Evolutionary conservation across 129 eudicot species (phyloP), one percentile per base, ranked within the genome.

Genomic region (Arctium minus): DNA sequence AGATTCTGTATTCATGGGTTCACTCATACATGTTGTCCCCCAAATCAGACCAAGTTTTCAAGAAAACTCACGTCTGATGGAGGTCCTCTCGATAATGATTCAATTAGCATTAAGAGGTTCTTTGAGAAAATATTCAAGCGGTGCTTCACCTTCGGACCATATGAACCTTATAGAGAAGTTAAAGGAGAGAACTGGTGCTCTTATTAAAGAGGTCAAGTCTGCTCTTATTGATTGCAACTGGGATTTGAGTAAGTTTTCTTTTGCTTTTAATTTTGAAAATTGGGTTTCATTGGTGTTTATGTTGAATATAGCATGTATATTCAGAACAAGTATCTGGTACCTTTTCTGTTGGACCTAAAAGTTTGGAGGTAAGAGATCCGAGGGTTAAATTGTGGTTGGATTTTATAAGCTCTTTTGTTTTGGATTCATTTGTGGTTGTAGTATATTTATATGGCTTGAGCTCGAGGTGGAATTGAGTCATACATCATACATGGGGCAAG

Each of bases 191-290:
- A 90, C 94, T 2, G 83, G 92, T 85, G 94, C 97, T 85, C 97
- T 94, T n/a, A 90, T 92, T 4, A 96, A 93, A 84, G 99, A 96
- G 33, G 94, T 90, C 30, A 92, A 90, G 80, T 77, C 91, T 15
- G 86, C 97, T 36, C 92, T 92, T 69, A 86, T 88, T 85, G 87
- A 80, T 22, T 88, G 91, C 87, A 69, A 86, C 50, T 90, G 94
- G 94, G 91, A 92, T 75, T 85, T 90, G 72, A 91, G 94, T 87
- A 80, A 78, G 89, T 79, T 30, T 73, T 44, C 8, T 35, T 17
- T 68, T 18, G 1, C 22, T 81, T 46, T 33, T 65, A 4, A 27
- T 35, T 8, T 68, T 31, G 38, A 1, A 9, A 39, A 8, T 46
- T 32, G 30, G 6, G 6, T 40, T 75, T 27, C n/a, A 29, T 6